Evolutionary conservation across 129 eudicot species (phyloP).

Genomic region (Helianthus tuberosus): DNA sequence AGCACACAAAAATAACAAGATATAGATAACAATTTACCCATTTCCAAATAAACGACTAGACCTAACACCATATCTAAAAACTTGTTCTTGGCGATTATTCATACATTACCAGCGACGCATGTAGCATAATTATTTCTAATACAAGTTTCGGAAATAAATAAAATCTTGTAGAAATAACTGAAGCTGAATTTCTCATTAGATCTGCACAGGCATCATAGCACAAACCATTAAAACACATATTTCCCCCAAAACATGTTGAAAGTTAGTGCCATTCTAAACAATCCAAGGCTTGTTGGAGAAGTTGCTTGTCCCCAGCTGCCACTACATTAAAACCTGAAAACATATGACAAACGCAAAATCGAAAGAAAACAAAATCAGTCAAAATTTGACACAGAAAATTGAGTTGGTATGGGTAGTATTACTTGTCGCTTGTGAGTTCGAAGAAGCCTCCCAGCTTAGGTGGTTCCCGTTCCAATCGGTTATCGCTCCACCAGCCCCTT

Average conservation of each 20-base stretch:
- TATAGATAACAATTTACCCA: too few species aligned
- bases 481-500: slow-evolving; percentile 96
- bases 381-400: neutral
- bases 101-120: neutral
- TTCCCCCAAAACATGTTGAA: neutral
- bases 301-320: slow-evolving; percentile 75
- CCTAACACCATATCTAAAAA: too few species aligned
- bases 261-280: slow-evolving; percentile 58
- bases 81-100: neutral
- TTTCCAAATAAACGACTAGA: too few species aligned
- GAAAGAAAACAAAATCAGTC: neutral
- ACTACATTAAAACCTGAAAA: slow-evolving; percentile 80
- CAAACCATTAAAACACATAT: neutral
- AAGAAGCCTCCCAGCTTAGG: slow-evolving; percentile 84
- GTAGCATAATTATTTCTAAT: neutral
- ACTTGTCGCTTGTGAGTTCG: slow-evolving; percentile 67
- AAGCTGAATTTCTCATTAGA: neutral
- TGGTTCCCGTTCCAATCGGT: slow-evolving; percentile 87
- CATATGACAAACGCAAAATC: neutral
- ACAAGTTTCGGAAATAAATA: neutral
- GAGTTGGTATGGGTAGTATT: slow-evolving; percentile 16
- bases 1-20: too few species aligned
- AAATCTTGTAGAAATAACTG: neutral
- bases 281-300: slow-evolving; percentile 72
- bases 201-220: neutral